phyloP scores from a whole-genome alignment of 371 early-diverging fungal species.

The Capillidium rhysosporum region DNA sequence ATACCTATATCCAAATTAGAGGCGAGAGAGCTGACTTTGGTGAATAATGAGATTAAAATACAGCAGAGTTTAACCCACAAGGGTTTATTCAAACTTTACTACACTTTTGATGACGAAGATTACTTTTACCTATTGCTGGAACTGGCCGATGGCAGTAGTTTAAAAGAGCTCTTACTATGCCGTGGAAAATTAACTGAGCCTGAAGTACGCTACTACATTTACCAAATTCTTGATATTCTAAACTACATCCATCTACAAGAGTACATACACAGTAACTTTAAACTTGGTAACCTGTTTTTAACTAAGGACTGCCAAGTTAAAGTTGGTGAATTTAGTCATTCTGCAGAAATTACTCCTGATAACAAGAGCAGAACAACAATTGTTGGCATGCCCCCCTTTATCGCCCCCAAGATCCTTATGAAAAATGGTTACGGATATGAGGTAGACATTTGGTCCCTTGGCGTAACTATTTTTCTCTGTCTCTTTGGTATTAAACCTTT shows the following conservation, averaged over 20 bases:
- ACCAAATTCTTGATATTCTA: conserved; percentile 76
- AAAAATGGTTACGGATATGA: conserved; percentile 83
- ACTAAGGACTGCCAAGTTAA: conserved; percentile 78
- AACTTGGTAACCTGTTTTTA: conserved; percentile 92
- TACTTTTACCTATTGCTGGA: neutral
- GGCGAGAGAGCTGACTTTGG: too few relatives aligned
- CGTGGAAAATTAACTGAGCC: conserved; percentile 16
- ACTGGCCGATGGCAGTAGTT: neutral
- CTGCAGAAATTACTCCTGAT: conserved; percentile 11
- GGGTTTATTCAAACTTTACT: neutral
- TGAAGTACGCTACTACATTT: conserved; percentile 35
- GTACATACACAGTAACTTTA: conserved; percentile 94
- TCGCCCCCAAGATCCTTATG: conserved; percentile 93
- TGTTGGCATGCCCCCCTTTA: conserved; percentile 97
- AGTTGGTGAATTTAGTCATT: conserved; percentile 95
- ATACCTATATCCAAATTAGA: too few relatives aligned
- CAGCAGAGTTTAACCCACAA: neutral
- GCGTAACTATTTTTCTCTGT: conserved; percentile 62
- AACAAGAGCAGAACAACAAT: conserved; percentile 13
- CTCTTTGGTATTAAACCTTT: neutral
- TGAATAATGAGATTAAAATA: neutral
- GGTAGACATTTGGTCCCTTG: conserved; percentile 97
- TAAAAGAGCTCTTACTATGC: neutral
- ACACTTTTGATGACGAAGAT: neutral
- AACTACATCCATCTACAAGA: conserved; percentile 59